Evolutionary conservation across 345 rosid genomes (phyloP).

Genomic region (Cardamine occulta): DNA sequence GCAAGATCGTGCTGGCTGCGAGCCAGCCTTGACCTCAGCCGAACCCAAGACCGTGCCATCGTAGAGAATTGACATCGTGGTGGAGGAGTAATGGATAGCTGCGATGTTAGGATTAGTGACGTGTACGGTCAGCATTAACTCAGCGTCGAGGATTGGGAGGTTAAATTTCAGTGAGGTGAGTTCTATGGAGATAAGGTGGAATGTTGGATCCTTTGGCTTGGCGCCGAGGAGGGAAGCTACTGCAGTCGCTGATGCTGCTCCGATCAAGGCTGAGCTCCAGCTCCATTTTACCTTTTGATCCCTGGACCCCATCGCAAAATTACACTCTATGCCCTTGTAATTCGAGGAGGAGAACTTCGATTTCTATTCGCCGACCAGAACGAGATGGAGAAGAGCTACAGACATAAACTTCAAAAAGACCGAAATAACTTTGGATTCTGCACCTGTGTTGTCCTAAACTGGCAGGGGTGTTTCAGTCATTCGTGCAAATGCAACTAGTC

Average conservation of each 20-base stretch:
- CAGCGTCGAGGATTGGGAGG: slow-evolving; percentile 75
- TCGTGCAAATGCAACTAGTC: neutral
- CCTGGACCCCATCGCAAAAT: slow-evolving; percentile 14
- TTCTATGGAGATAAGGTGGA: slow-evolving; percentile 74
- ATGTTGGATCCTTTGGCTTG: slow-evolving; percentile 88
- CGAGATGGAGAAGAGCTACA: neutral
- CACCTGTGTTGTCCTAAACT: neutral
- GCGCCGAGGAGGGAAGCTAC: slow-evolving; percentile 50
- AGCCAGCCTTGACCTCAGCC: slow-evolving; percentile 68
- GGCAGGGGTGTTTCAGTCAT: neutral
- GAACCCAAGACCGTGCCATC: slow-evolving; percentile 79
- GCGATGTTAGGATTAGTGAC: slow-evolving; percentile 80
- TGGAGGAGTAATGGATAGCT: slow-evolving; percentile 68
- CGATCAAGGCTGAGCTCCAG: slow-evolving; percentile 73
- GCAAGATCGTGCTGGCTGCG: slow-evolving; percentile 70
- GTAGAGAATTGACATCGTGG: slow-evolving; percentile 87
- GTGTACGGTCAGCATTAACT: slow-evolving; percentile 75
- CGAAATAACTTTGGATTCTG: neutral
- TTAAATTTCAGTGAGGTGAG: slow-evolving; percentile 80
- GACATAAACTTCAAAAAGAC: neutral
- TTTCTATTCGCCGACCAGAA: slow-evolving; percentile 9
- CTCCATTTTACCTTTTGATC: slow-evolving; percentile 67
- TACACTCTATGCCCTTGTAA: slow-evolving; percentile 4
- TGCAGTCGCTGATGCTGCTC: slow-evolving; percentile 70
- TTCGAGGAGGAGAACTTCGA: neutral